These are phyloP conservation scores for Stemphylium vesicarium DNA, from an alignment of 2,329 filamentous ascomycete genomes.

Conservation along the genomic window DNA sequence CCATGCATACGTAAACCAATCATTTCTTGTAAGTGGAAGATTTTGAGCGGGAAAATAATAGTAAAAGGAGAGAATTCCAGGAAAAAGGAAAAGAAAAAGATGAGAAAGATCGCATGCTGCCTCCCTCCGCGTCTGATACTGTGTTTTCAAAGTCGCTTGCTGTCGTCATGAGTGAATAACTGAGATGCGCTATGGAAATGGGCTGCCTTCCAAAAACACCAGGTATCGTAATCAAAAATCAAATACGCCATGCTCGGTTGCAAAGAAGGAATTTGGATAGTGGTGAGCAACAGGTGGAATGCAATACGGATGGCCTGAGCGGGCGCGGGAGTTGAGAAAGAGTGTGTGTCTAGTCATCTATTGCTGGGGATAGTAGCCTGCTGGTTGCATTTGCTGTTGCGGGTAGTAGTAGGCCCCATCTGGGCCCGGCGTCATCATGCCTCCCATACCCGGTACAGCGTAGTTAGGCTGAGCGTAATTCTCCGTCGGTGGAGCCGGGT, in stretches of 20 bases:
- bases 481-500: conserved; percentile 54
- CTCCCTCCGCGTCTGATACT: conserved; percentile 5
- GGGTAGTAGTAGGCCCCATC: conserved; percentile 64
- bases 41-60: background rate
- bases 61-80: background rate
- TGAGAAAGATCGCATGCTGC: background rate
- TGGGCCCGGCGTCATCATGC: conserved; percentile 73
- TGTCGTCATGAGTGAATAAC: conserved; percentile 5
- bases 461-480: conserved; percentile 56
- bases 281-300: conserved; percentile 6
- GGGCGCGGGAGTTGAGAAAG: background rate
- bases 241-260: conserved; percentile 15
- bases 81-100: background rate
- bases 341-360: conserved; percentile 18
- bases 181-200: conserved; percentile 10
- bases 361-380: conserved; percentile 65
- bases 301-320: background rate
- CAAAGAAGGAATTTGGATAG: conserved; percentile 9
- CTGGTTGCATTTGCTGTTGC: conserved; percentile 59
- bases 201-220: conserved; percentile 9
- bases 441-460: conserved; percentile 70
- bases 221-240: conserved; percentile 11
- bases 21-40: conserved; percentile 5
- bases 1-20: conserved; percentile 14
- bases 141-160: conserved; percentile 12